These are phyloP conservation scores for Hypoxylon sp. DNA, from an alignment of 2,329 filamentous ascomycete species.

Conservation along the genomic window DNA sequence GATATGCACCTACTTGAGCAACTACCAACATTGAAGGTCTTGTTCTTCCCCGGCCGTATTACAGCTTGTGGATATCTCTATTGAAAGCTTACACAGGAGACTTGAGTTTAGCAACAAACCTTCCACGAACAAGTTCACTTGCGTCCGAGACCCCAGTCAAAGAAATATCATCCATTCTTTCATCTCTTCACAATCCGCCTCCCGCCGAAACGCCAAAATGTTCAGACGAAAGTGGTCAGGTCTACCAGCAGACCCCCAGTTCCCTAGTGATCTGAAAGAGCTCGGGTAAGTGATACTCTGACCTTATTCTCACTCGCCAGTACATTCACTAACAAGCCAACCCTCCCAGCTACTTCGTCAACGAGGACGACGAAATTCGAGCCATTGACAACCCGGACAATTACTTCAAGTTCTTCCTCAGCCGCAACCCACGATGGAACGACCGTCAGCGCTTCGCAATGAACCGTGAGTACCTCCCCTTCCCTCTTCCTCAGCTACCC, in stretches of 20 bases:
- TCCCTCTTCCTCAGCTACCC: not conserved
- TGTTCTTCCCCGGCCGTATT: not conserved
- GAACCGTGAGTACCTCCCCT: constrained; percentile 69
- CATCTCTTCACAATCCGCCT: not conserved
- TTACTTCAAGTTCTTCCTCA: constrained; percentile 82
- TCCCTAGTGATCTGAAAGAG: constrained; percentile 74
- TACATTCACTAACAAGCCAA: constrained; percentile 1
- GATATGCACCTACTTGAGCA: not conserved
- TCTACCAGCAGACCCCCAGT: constrained; percentile 79
- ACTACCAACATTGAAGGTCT: not conserved
- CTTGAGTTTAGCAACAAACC: not conserved
- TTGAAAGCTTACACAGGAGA: not conserved
- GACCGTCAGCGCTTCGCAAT: constrained; percentile 80
- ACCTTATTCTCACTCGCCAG: not conserved
- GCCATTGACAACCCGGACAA: constrained; percentile 75
- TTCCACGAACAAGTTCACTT: not conserved
- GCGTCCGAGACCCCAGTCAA: not conserved
- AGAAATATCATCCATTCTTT: not conserved
- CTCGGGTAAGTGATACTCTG: constrained; percentile 74
- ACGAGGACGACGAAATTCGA: constrained; percentile 80
- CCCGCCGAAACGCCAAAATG: constrained; percentile 67
- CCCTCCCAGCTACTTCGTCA: constrained; percentile 77
- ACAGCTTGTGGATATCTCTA: not conserved
- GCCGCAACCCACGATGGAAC: constrained; percentile 83
- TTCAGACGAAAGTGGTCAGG: constrained; percentile 79